Conservation (phyloP, 2,329 filamentous ascomycete genomes). For the Trichoderma citrinoviride region DNA sequence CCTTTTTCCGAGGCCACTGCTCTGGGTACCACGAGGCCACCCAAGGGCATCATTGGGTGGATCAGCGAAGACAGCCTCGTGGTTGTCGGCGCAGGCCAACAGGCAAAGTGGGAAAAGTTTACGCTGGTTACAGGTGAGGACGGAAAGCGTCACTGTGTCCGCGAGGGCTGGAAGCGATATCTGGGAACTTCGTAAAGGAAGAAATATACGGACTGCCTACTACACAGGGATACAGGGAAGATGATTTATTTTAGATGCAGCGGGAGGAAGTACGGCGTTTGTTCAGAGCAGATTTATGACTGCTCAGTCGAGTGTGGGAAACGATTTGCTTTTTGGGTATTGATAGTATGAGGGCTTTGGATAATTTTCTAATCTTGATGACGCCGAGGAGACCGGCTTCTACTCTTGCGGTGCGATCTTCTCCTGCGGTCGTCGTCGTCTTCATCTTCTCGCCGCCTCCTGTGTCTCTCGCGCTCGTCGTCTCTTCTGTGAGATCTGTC, state of each 20-base stretch:
- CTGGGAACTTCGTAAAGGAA: constrained; percentile 44
- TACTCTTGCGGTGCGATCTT: constrained; percentile 34
- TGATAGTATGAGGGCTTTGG: background rate
- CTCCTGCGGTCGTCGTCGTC: constrained; percentile 26
- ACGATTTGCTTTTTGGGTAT: constrained; percentile 21
- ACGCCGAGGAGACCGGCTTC: constrained; percentile 44
- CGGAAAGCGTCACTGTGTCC: constrained; percentile 62
- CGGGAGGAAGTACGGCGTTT: constrained; percentile 3
- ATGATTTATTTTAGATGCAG: constrained; percentile 1
- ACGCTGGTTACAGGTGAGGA: constrained; percentile 65
- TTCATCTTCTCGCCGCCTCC: constrained; percentile 32
- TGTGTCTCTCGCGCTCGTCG: constrained; percentile 30
- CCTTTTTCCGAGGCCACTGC: constrained; percentile 45
- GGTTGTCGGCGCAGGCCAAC: constrained; percentile 74
- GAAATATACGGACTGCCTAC: background rate
- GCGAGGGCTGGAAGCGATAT: constrained; percentile 83
- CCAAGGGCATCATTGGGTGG: constrained; percentile 87
- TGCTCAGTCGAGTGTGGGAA: constrained; percentile 1
- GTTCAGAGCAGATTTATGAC: background rate
- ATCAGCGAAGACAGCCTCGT: constrained; percentile 68
- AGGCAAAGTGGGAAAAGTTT: constrained; percentile 88
- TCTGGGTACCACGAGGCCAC: constrained; percentile 55
- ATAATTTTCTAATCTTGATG: constrained; percentile 28
- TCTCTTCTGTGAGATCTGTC: constrained; percentile 29
- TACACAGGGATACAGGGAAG: background rate